A percentile compares a stretch with the other conserved stretches of the same genome.
phyloP scores from a whole-genome alignment of 2,329 filamentous ascomycete genomes.

The Aureobasidium pullulans region DNA sequence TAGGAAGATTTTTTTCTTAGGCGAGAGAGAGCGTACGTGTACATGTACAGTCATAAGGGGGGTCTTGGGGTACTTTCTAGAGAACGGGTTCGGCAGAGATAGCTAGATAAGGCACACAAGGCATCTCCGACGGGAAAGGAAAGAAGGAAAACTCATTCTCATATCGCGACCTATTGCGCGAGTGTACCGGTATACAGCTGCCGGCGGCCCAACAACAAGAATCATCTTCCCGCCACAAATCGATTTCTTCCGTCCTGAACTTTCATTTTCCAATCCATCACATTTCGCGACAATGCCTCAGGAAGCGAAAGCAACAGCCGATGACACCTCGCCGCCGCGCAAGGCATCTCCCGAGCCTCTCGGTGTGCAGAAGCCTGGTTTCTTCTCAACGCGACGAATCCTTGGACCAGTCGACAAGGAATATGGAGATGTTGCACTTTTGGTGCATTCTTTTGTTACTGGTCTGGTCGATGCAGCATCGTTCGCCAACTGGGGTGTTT shows the following conservation, averaged over 20 bases:
- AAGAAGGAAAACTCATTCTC: not conserved
- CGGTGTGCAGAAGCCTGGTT: slow-evolving; percentile 7
- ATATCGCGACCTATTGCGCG: not conserved
- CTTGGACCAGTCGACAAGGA: slow-evolving; percentile 26
- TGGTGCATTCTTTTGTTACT: slow-evolving; percentile 40
- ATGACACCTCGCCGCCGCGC: not conserved
- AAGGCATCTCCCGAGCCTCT: not conserved
- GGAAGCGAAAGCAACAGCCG: slow-evolving; percentile 1
- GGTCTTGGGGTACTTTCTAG: not conserved
- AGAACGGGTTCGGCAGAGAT: not conserved
- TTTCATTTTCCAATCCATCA: not conserved
- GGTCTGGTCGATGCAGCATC: slow-evolving; percentile 42
- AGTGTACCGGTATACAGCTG: not conserved
- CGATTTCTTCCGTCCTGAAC: not conserved
- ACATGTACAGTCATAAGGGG: slow-evolving; percentile 6
- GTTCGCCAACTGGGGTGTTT: slow-evolving; percentile 43
- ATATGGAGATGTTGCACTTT: slow-evolving; percentile 25
- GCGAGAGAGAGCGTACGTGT: not conserved
- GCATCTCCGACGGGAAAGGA: not conserved
- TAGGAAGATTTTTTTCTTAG: not conserved
- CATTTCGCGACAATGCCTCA: slow-evolving; percentile 2
- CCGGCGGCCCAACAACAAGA: not conserved
- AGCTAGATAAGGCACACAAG: slow-evolving; percentile 5
- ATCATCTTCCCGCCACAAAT: not conserved
- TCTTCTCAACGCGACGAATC: slow-evolving; percentile 22